Base-by-base conservation (phyloP, 805 yeast species). In the Isabelozyma pseudorhagii region DNA sequence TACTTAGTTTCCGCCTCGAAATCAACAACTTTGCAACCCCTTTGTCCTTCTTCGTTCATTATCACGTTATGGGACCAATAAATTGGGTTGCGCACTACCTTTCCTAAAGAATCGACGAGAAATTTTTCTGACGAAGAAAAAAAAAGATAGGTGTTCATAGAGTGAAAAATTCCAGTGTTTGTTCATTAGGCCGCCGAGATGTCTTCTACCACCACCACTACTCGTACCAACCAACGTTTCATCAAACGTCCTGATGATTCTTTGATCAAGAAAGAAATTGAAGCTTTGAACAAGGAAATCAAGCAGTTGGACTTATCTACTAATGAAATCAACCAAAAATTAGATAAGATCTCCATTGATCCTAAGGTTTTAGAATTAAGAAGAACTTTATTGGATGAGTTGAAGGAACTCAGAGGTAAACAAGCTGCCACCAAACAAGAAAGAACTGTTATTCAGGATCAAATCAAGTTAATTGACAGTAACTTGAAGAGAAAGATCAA, bases 221-320 rank as follows among this genome's bases (percentile, higher is more conserved):
- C 53, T 3, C 56, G 56, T 50, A 66, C 71, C 38, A 53, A 57
- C 46, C 78, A 81, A 69, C 78, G 77, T 53, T 82, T 77, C 66
- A 79, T 85, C 69, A 87, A 87, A 68, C 83, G 86, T 62, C 96
- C 96, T 44, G 94, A 88, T 68, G 81, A 77, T 60, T 71, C 78
- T 52, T 83, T 75, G 48, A 77, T 84, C 69, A 87, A 87, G 64
- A 79, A 76, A 53, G 76, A 79, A 55, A 62, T 86, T 53, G 79
- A 75, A 38, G 73, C 72, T 52, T 68, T 85, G 57, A 80, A 81
- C 53, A 76, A 77, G 39, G 84, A 85, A 64, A 79, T 87, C 66
- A 82, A 83, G 61, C 79, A 79, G 62, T 74, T 84, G 65, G 89
- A 85, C 63, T 64, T 69, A 42, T 75, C 78, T 52, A 69, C 84